Evolutionary conservation across 306 rosid genomes (phyloP).

Genomic region (Trifolium repens): DNA sequence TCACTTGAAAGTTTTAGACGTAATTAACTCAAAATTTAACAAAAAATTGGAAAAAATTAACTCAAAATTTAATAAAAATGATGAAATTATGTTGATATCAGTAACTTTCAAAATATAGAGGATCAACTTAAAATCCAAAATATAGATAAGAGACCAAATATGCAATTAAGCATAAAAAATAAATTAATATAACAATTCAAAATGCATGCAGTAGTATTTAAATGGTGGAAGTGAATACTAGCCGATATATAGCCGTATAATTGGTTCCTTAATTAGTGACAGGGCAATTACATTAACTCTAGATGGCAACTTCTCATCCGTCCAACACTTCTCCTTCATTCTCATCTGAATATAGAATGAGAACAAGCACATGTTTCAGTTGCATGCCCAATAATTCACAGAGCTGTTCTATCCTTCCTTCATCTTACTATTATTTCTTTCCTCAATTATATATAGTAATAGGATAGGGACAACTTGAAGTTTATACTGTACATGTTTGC

Average conservation of each 20-base stretch:
- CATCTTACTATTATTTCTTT: neutral
- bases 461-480: slow-evolving; percentile 17
- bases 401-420: neutral
- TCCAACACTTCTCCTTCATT: neutral
- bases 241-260: slow-evolving; percentile 16
- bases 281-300: slow-evolving; percentile 28
- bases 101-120: too few species aligned
- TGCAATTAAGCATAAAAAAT: too few species aligned
- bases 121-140: too few species aligned
- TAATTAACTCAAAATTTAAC: too few species aligned
- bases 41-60: too few species aligned
- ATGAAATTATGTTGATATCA: too few species aligned
- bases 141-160: too few species aligned
- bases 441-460: slow-evolving; percentile 31
- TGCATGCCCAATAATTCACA: slow-evolving; percentile 26
- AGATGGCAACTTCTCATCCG: slow-evolving; percentile 33
- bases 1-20: too few species aligned
- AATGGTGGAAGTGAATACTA: slow-evolving; percentile 2
- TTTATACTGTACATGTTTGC: slow-evolving; percentile 16
- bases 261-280: slow-evolving; percentile 30
- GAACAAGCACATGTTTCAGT: slow-evolving; percentile 9
- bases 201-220: neutral
- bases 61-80: too few species aligned
- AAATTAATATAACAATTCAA: too few species aligned
- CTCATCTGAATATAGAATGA: slow-evolving; percentile 21